phyloP scores from a whole-genome alignment of 2,329 filamentous ascomycete genomes.

The Phoma herbarum region DNA sequence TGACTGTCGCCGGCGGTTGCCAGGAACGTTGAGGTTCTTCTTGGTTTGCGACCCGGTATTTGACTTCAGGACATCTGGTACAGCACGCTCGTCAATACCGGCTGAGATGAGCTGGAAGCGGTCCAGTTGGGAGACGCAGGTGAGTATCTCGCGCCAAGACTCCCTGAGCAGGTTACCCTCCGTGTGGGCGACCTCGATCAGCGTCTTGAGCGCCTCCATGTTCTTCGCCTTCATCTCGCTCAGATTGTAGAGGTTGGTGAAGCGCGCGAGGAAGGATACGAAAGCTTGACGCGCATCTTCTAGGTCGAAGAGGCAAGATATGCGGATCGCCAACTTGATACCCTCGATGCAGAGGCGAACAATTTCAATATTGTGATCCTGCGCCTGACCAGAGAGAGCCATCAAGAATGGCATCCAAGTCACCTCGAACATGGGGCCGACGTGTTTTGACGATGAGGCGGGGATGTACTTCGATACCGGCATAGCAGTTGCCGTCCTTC shows the following conservation, averaged over 20 bases:
- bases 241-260: slow-evolving; percentile 94
- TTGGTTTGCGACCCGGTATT: slow-evolving; percentile 71
- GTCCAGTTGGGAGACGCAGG: slow-evolving; percentile 95
- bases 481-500: slow-evolving; percentile 76
- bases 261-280: slow-evolving; percentile 89
- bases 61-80: slow-evolving; percentile 85
- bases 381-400: slow-evolving; percentile 89
- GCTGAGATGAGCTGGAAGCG: slow-evolving; percentile 93
- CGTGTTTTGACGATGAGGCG: slow-evolving; percentile 91
- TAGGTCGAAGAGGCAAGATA: slow-evolving; percentile 91
- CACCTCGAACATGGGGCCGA: slow-evolving; percentile 98
- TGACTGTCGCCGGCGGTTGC: slow-evolving; percentile 59
- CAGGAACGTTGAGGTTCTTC: slow-evolving; percentile 71
- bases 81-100: slow-evolving; percentile 88
- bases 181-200: slow-evolving; percentile 90
- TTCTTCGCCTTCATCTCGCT: slow-evolving; percentile 97
- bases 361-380: slow-evolving; percentile 92
- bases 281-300: slow-evolving; percentile 95
- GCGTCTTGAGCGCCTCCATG: slow-evolving; percentile 88
- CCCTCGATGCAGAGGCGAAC: slow-evolving; percentile 94
- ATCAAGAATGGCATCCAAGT: slow-evolving; percentile 99
- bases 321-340: slow-evolving; percentile 90
- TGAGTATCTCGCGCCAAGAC: slow-evolving; percentile 95
- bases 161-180: slow-evolving; percentile 89
- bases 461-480: slow-evolving; percentile 81